Evolutionary conservation across 495 filamentous ascomycete genomes (phyloP).

Genomic region (Tuber microsphaerosporum): DNA sequence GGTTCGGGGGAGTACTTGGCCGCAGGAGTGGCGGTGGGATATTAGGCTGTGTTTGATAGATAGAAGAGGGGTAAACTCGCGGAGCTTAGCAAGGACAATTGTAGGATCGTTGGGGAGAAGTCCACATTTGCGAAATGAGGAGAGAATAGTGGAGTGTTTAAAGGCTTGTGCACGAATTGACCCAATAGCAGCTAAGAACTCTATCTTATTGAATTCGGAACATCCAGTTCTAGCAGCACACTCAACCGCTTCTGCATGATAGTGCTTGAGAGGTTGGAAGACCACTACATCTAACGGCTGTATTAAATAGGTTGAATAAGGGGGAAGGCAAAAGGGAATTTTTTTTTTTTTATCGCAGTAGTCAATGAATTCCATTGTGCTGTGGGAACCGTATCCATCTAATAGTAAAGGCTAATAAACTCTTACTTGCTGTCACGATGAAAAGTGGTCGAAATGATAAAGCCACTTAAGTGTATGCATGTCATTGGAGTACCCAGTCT

Average conservation of each 20-base stretch:
- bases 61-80: background rate
- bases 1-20: too few species aligned
- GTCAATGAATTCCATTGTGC: conserved; percentile 6
- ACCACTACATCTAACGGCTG: conserved; percentile 1
- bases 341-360: conserved; percentile 9
- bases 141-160: background rate
- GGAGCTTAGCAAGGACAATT: conserved; percentile 1
- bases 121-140: background rate
- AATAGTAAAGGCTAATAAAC: conserved; percentile 4
- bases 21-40: too few species aligned
- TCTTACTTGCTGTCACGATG: background rate
- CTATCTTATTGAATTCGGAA: too few species aligned
- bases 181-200: too few species aligned
- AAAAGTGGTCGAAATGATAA: conserved; percentile 8
- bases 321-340: conserved; percentile 3
- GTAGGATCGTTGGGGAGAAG: too few species aligned
- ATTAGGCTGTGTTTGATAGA: too few species aligned
- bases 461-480: conserved; percentile 1
- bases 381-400: conserved; percentile 6
- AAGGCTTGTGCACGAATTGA: too few species aligned
- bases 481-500: conserved; percentile 28
- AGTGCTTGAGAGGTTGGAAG: background rate
- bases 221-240: too few species aligned
- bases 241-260: too few species aligned
- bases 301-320: background rate